A percentile compares a stretch with the other conserved stretches of the same genome.
Conservation (phyloP, 75 land plant species). For the Sequoiadendron giganteum region DNA sequence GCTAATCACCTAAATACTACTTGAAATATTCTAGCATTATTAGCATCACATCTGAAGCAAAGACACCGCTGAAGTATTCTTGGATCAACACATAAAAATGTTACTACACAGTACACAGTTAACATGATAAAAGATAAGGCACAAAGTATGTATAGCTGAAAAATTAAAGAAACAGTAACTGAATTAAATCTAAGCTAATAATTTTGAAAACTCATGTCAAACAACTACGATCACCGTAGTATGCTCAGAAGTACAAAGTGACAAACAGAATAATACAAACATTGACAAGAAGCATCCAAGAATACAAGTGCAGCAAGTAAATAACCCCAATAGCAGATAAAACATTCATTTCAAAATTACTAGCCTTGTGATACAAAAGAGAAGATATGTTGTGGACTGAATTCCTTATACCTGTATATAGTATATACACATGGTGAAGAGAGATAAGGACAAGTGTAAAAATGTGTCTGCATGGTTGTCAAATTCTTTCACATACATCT, state of each 20-base stretch:
- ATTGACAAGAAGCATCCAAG: neutral
- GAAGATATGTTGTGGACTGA: neutral
- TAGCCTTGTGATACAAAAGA: neutral
- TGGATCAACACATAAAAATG: neutral
- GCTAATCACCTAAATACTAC: neutral
- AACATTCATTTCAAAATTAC: neutral
- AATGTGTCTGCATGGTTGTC: no score
- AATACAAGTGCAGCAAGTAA: neutral
- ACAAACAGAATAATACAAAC: neutral
- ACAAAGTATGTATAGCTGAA: neutral
- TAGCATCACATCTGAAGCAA: slow-evolving; percentile 1
- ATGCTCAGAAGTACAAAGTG: neutral
- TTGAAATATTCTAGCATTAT: neutral
- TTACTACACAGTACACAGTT: neutral
- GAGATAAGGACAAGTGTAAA: neutral
- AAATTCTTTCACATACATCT: no score
- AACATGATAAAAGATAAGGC: neutral
- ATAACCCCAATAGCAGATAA: neutral
- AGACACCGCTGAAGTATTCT: neutral
- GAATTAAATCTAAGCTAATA: neutral
- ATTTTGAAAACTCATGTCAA: neutral
- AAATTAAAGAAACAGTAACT: neutral
- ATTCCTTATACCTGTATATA: neutral
- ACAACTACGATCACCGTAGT: neutral
- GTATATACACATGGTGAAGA: neutral